A percentile compares a stretch with the other conserved stretches of the same genome.
phyloP scores from a whole-genome alignment of 345 rosid species.

The Aethionema arabicum region DNA sequence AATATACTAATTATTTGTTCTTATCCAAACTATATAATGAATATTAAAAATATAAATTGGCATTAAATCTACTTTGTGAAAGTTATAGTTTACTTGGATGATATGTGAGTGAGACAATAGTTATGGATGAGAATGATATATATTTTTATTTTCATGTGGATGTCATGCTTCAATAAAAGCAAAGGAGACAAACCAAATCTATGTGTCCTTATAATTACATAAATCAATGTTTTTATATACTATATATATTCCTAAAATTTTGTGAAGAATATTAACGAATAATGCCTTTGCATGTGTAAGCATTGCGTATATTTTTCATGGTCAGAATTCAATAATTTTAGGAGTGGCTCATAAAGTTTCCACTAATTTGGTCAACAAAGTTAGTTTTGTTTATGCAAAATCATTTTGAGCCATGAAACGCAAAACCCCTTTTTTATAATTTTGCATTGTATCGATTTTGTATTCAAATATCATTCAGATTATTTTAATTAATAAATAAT shows the following conservation, averaged over 20 bases:
- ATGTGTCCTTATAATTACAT: constrained; percentile 35
- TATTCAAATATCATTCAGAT: too few species aligned
- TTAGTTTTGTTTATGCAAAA: constrained; percentile 40
- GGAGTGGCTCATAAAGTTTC: constrained; percentile 41
- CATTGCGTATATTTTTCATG: constrained; percentile 23
- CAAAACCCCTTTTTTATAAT: constrained; percentile 22
- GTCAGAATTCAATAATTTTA: constrained; percentile 34
- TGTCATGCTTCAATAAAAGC: constrained; percentile 34
- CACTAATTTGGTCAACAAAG: constrained; percentile 60
- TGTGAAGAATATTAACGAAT: constrained; percentile 26
- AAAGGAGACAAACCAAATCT: constrained; percentile 33
- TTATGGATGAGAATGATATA: constrained; percentile 40
- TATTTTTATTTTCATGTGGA: constrained; percentile 32
- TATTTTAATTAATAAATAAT: too few species aligned
- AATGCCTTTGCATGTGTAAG: constrained; percentile 18
- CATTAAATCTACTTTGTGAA: constrained; percentile 20
- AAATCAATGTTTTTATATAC: constrained; percentile 19
- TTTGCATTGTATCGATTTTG: not conserved
- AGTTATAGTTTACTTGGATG: constrained; percentile 39
- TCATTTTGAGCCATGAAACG: constrained; percentile 57
- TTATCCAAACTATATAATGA: constrained; percentile 26
- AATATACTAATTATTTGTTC: not conserved
- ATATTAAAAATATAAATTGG: constrained; percentile 9
- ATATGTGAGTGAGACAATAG: constrained; percentile 36
- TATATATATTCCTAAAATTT: constrained; percentile 26